These are phyloP conservation scores for Infundibulicybe gibba DNA, from an alignment of 768 basidiomycete species.

Conservation along the genomic window DNA sequence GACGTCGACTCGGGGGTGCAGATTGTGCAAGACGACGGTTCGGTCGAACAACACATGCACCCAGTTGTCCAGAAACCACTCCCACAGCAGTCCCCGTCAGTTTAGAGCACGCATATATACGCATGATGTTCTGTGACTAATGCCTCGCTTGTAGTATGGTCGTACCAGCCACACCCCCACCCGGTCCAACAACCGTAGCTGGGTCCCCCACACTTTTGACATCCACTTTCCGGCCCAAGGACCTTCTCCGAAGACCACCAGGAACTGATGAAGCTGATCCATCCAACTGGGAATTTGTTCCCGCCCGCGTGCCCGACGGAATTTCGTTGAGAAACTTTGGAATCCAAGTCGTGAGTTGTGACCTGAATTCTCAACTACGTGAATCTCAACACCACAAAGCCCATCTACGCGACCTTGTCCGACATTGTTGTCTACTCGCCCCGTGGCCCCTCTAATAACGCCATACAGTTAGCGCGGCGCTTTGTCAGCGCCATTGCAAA, in stretches of 20 bases:
- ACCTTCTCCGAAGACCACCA: slow-evolving; percentile 28
- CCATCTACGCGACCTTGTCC: slow-evolving; percentile 84
- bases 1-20: neutral
- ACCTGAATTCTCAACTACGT: neutral
- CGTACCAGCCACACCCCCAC: slow-evolving; percentile 10
- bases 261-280: slow-evolving; percentile 7
- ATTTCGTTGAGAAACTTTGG: slow-evolving; percentile 86
- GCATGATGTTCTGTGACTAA: no score
- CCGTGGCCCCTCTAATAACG: slow-evolving; percentile 51
- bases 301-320: slow-evolving; percentile 72
- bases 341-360: slow-evolving; percentile 73
- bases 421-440: slow-evolving; percentile 90
- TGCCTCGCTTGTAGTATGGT: no score
- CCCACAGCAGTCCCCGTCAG: no score
- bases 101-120: no score
- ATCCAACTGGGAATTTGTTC: slow-evolving; percentile 62
- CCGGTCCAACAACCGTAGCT: slow-evolving; percentile 20
- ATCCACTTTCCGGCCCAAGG: slow-evolving; percentile 36
- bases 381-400: slow-evolving; percentile 34
- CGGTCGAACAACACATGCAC: neutral
- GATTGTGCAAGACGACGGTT: no score
- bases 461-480: slow-evolving; percentile 58
- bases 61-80: neutral
- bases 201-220: slow-evolving; percentile 26
- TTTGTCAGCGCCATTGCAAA: slow-evolving; percentile 61